Conservation (phyloP, 208 protist species). For the Crithidia expoeki region DNA sequence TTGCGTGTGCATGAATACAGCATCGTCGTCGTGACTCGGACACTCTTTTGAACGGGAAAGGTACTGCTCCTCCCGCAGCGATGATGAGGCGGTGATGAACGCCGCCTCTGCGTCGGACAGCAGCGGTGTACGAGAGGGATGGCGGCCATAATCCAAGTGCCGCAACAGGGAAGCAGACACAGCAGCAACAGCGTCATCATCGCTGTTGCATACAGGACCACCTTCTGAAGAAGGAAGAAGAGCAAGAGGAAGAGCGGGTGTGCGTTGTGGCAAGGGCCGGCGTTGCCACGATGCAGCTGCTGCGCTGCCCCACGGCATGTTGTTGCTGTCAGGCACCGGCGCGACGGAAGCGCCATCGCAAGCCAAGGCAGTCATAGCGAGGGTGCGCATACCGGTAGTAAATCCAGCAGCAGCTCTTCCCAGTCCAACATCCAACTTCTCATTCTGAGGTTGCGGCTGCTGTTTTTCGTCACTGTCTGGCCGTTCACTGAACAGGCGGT, state of each 20-base stretch:
- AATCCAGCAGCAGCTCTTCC: background rate
- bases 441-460: background rate
- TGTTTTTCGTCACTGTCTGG: no score
- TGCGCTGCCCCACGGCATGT: slow-evolving; percentile 1
- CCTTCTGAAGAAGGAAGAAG: background rate
- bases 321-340: background rate
- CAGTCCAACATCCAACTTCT: background rate
- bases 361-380: slow-evolving; percentile 4
- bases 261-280: background rate
- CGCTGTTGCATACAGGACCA: background rate
- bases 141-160: background rate
- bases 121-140: slow-evolving; percentile 17
- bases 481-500: no score
- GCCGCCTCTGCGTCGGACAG: slow-evolving; percentile 1
- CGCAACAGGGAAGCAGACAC: background rate
- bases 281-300: slow-evolving; percentile 16
- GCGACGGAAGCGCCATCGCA: slow-evolving; percentile 4
- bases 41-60: background rate
- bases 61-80: background rate
- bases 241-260: background rate
- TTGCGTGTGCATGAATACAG: no score
- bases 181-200: background rate
- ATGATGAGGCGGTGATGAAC: background rate
- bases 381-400: background rate
- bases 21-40: no score